Evolutionary conservation across 2,329 filamentous ascomycete genomes (phyloP).

Genomic region (Fusarium temperatum): DNA sequence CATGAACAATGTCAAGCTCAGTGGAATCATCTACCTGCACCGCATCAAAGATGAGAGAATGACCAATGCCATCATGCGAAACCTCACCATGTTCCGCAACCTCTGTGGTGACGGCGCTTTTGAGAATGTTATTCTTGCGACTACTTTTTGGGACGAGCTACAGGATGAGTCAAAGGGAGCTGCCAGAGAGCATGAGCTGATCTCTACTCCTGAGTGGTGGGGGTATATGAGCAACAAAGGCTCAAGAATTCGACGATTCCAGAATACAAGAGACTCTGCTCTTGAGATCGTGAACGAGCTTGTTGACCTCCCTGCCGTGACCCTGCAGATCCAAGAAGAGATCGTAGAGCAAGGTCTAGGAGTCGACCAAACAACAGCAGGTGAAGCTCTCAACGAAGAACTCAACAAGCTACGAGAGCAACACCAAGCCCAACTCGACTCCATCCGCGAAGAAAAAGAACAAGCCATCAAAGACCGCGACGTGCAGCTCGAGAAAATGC

Average conservation of each 20-base stretch:
- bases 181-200: background rate
- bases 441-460: background rate
- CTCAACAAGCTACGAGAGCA: background rate
- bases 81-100: background rate
- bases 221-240: background rate
- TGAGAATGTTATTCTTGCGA: background rate
- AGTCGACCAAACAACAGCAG: background rate
- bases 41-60: constrained; percentile 1
- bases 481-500: background rate
- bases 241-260: background rate
- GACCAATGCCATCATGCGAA: background rate
- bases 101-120: background rate
- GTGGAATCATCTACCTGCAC: constrained; percentile 3
- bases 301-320: background rate
- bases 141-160: constrained; percentile 5
- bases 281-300: background rate
- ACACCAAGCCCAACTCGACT: background rate
- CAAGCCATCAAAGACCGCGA: background rate
- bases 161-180: background rate
- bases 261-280: background rate
- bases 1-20: background rate
- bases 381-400: background rate
- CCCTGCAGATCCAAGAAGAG: background rate
- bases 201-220: background rate
- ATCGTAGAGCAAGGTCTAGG: background rate